Percentiles rank a stretch among this genome's conserved stretches.
Evolutionary conservation across 108 stramenopile genomes (phyloP).

Genomic region (Mediolabrus comicus): DNA sequence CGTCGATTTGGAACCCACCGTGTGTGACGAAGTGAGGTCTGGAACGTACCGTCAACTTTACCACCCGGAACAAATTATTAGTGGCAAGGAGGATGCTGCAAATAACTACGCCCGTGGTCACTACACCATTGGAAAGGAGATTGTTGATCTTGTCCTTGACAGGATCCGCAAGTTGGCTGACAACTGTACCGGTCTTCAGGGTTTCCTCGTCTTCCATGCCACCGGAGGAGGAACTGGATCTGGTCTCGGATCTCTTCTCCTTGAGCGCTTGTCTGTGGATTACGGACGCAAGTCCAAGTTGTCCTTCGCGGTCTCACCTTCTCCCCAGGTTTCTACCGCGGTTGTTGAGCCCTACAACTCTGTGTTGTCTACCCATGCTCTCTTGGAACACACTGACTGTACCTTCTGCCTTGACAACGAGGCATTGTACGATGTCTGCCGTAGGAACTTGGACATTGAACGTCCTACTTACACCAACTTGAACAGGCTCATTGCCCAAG

Average conservation of each 20-base stretch:
- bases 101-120: constrained; percentile 99
- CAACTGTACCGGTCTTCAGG: constrained; percentile 99
- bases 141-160: constrained; percentile 97
- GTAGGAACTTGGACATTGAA: constrained; percentile 92
- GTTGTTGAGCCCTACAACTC: constrained; percentile 98
- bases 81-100: constrained; percentile 99
- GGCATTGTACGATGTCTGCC: constrained; percentile 93
- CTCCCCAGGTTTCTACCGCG: constrained; percentile 93
- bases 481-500: constrained; percentile 93
- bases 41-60: constrained; percentile 92
- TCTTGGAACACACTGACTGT: constrained; percentile 94
- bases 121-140: constrained; percentile 99
- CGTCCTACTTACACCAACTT: constrained; percentile 95
- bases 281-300: constrained; percentile 99
- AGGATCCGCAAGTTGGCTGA: constrained; percentile 98
- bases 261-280: constrained; percentile 97
- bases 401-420: constrained; percentile 97
- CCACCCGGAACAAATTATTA: constrained; percentile 99
- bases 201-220: constrained; percentile 99
- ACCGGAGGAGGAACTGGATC: constrained; percentile 99
- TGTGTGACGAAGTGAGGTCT: constrained; percentile 93
- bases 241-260: constrained; percentile 96
- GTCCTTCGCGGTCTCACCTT: constrained; percentile 94
- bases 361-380: constrained; percentile 93
- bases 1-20: constrained; percentile 98